Evolutionary conservation across 2,329 filamentous ascomycete species (phyloP), one percentile per base, ranked within the genome.

Genomic region (Lachnellula suecica): DNA sequence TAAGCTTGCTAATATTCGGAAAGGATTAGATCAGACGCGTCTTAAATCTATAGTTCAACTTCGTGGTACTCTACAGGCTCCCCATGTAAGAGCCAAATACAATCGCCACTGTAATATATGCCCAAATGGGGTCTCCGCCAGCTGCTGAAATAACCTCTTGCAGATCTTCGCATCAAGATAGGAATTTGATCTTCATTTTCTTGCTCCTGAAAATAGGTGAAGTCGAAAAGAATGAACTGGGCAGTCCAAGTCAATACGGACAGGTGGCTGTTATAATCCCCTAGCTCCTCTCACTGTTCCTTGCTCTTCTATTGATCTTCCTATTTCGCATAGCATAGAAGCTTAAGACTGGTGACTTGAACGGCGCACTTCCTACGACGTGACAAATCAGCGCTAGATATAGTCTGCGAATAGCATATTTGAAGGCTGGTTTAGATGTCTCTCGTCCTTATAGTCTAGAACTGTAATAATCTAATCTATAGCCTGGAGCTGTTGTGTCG

Each of bases 361-460:
- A 57, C 24, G 22, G 46, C 15, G 49, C 8, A 19, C 45, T 56
- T 2, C 49, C n/a, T 7, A 59, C 27, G 6, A 15, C 51, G 0
- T 59, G 17, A 22, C 44, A 59, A 34, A 59, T 59, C 10, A 59
- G 27, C 0, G 50, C 55, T 6, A 59, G 23, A 19, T 54, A 59
- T 0, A 58, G 29, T 44, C 41, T 23, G 8, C 27, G 38, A 27
- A 59, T 47, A 41, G 38, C 17, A 54, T 58, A 13, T 53, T 56
- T 54, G 1, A 59, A 42, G 37, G 47, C 49, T 10, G 20, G 35
- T 41, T 48, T 11, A 8, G 44, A 29, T 54, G 43, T 27, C 47
- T 45, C 22, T 2, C 11, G 49, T 58, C 52, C 22, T 52, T 7
- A 35, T 49, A 4, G 44, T n/a, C 41, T 10, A 57, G 40, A 17